Evolutionary conservation across 352 stramenopile species (phyloP), one percentile per base, ranked within the genome.

Genomic region (Pythium rhizo-oryzae): DNA sequence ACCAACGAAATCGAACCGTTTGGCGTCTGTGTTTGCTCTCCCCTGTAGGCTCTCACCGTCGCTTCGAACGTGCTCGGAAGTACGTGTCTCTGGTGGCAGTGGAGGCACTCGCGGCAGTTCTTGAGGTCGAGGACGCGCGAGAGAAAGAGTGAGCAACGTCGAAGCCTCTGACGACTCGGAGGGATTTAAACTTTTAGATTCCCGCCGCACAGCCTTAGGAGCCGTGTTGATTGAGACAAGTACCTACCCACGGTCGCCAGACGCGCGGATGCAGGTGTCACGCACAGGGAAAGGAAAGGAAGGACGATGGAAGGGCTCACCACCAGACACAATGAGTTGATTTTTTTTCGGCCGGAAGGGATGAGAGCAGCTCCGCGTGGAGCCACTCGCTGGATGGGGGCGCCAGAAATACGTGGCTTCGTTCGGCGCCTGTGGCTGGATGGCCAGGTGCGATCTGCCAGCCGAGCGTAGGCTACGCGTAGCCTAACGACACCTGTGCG

Each of bases 401-500:
- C 7, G 7, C 15, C 9, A 16, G 41, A 21, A 21, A 21, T 15
- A 8, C 8, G 41, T 47, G 12, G 41, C 21, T 47, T 15, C 41
- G 41, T 47, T 47, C 21, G 41, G 41, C 18, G 41, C 2, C 41
- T n/a, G 8, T 41, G 35, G 35, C 35, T 41, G 35, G 41, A n/a
- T n/a, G 41, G 41, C 41, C 41, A 47, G 15, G 18, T n/a, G 15
- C 15, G 41, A 47, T 47, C 15, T 47, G 41, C 41, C 41, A 47
- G 9, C 41, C 15, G 41, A 47, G n/a, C 19, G 33, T 59, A 33
- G 53, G 53, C 53, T 47, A 59, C 30, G 53, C 53, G 53, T 59
- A 41, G 53, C 19, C 53, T 59, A 47, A 59, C 35, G 51, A 24
- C 41, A 16, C 18, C 11, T 43, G 6, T 43, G 51, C 2, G n/a